phyloP scores from a whole-genome alignment of 805 yeast species.

The Monosporozyma siamensis region DNA sequence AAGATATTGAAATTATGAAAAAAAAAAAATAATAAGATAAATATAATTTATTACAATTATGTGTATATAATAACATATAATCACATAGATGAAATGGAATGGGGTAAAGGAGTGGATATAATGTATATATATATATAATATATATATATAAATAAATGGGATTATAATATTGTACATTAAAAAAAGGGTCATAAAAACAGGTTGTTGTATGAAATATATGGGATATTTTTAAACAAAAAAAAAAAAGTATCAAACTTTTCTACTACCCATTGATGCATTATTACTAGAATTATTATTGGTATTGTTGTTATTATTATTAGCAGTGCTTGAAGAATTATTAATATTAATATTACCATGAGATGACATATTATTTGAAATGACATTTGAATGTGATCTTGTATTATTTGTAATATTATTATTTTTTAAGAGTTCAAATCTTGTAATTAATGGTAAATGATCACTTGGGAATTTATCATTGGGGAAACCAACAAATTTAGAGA shows the following conservation, averaged over 20 bases:
- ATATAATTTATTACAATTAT: not conserved
- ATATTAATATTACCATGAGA: not conserved
- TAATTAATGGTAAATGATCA: conserved; percentile 83
- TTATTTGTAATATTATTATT: conserved; percentile 10
- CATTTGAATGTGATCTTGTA: conserved; percentile 4
- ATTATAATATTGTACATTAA: not conserved
- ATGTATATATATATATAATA: too few relatives aligned
- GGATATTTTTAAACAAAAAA: too few relatives aligned
- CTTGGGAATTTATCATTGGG: conserved; percentile 93
- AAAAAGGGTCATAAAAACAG: conserved; percentile 1
- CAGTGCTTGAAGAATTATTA: not conserved
- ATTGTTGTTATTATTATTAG: not conserved
- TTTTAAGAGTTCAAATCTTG: conserved; percentile 65
- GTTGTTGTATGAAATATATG: too few relatives aligned
- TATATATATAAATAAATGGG: not conserved
- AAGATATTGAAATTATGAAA: not conserved
- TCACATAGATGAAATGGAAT: not conserved
- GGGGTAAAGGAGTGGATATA: too few relatives aligned
- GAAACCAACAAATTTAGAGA: conserved; percentile 72
- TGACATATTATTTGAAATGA: not conserved
- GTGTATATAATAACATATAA: too few relatives aligned
- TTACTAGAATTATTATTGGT: not conserved
- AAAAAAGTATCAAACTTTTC: conserved; percentile 20
- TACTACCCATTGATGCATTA: conserved; percentile 14
- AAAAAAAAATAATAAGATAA: not conserved